These are phyloP conservation scores for Malassezia restricta DNA, from an alignment of 1,284 basidiomycete genomes.

Conservation along the genomic window DNA sequence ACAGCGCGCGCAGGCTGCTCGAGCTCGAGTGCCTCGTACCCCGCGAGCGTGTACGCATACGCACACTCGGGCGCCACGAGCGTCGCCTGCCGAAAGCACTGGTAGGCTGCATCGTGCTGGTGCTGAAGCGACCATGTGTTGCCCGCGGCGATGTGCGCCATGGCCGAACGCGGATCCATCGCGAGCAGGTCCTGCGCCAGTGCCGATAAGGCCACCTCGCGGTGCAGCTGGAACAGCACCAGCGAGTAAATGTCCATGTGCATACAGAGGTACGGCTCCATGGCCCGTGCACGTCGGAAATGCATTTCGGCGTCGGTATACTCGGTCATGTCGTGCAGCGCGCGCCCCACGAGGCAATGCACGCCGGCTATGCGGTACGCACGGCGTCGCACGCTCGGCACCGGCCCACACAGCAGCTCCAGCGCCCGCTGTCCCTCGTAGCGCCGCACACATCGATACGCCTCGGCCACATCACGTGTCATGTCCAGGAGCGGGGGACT, in stretches of 20 bases:
- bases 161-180: constrained; percentile 24
- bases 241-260: constrained; percentile 43
- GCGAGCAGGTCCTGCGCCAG: constrained; percentile 33
- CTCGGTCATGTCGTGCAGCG: constrained; percentile 30
- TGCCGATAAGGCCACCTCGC: constrained; percentile 36
- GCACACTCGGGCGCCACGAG: constrained; percentile 33
- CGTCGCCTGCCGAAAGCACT: constrained; percentile 36
- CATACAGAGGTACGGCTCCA: constrained; percentile 22
- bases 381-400: not conserved
- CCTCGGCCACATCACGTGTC: constrained; percentile 23
- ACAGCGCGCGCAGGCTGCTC: constrained; percentile 31
- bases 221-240: constrained; percentile 43
- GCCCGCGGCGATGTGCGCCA: constrained; percentile 36
- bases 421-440: constrained; percentile 25
- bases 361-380: constrained; percentile 20
- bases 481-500: not conserved
- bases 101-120: constrained; percentile 36
- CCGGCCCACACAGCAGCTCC: constrained; percentile 9
- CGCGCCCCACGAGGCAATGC: constrained; percentile 29
- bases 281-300: constrained; percentile 21
- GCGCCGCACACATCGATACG: constrained; percentile 27
- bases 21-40: constrained; percentile 40
- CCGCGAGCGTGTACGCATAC: constrained; percentile 42
- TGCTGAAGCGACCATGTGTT: constrained; percentile 41
- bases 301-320: constrained; percentile 33